Evolutionary conservation across 2,329 filamentous ascomycete genomes (phyloP).

Genomic region (Aureobasidium sp.): DNA sequence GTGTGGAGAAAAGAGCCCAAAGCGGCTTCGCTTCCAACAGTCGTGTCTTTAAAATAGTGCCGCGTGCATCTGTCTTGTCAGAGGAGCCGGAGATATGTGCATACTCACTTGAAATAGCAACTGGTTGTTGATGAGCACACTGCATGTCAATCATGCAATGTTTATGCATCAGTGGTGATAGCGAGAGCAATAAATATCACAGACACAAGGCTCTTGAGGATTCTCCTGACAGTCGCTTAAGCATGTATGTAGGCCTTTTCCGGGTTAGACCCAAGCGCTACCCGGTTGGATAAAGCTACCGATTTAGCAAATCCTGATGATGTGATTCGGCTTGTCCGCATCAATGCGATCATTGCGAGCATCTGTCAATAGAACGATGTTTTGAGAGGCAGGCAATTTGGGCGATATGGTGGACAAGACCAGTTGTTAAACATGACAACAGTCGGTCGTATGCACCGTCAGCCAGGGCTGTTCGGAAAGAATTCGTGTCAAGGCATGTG

Average conservation of each 20-base stretch:
- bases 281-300: background rate
- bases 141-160: conserved; percentile 2
- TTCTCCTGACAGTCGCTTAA: conserved; percentile 1
- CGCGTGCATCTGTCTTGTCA: background rate
- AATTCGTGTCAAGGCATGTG: conserved; percentile 9
- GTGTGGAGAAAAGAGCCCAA: conserved; percentile 7
- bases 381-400: background rate
- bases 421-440: background rate
- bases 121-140: background rate
- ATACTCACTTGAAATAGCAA: background rate
- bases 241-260: conserved; percentile 2
- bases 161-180: conserved; percentile 5
- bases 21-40: conserved; percentile 7
- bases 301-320: background rate
- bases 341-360: background rate
- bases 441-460: background rate
- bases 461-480: background rate
- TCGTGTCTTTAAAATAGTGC: background rate
- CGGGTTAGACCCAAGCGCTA: conserved; percentile 1
- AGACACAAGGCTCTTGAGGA: background rate
- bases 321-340: background rate
- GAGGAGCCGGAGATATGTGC: background rate
- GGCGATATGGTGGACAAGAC: background rate
- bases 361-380: conserved; percentile 1
- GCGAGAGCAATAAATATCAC: background rate